Evolutionary conservation across 164 flowering plant genomes (phyloP).

Genomic region (Tetracentron sinense): DNA sequence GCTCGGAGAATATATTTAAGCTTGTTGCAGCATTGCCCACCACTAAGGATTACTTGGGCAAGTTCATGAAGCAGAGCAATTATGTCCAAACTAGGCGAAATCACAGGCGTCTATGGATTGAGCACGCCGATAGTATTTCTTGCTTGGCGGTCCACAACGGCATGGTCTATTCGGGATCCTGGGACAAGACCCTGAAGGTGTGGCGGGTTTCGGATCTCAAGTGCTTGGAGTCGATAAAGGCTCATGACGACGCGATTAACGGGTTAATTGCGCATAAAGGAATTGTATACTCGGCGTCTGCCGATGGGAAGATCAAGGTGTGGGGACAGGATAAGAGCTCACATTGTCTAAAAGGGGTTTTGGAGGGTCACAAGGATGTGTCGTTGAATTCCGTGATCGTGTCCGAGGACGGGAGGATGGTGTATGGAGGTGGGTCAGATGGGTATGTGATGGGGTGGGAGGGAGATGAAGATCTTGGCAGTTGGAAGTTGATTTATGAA

Average conservation of each 20-base stretch:
- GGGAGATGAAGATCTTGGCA: slow-evolving; percentile 24
- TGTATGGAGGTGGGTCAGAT: slow-evolving; percentile 79
- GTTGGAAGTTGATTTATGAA: slow-evolving; percentile 59
- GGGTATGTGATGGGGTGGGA: slow-evolving; percentile 86
- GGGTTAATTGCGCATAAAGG: slow-evolving; percentile 52
- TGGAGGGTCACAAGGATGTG: slow-evolving; percentile 78
- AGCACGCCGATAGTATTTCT: slow-evolving; percentile 89
- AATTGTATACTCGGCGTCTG: slow-evolving; percentile 73
- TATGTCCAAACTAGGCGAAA: slow-evolving; percentile 78
- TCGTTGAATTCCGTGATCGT: slow-evolving; percentile 67
- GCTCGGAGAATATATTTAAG: slow-evolving; percentile 69
- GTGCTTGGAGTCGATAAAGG: slow-evolving; percentile 83
- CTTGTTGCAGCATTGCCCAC: slow-evolving; percentile 80
- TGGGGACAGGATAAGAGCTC: slow-evolving; percentile 46
- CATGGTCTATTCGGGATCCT: slow-evolving; percentile 83
- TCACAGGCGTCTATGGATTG: slow-evolving; percentile 80
- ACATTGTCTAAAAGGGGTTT: slow-evolving; percentile 47
- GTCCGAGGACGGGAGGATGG: slow-evolving; percentile 55
- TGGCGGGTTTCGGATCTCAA: slow-evolving; percentile 80
- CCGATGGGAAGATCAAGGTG: slow-evolving; percentile 86
- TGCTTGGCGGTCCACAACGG: slow-evolving; percentile 67
- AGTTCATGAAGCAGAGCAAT: slow-evolving; percentile 85
- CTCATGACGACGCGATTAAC: slow-evolving; percentile 93
- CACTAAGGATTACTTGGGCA: slow-evolving; percentile 73
- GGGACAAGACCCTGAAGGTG: slow-evolving; percentile 92